These are phyloP conservation scores for Plicaturopsis crispa DNA, from an alignment of 768 basidiomycete genomes.

Conservation along the genomic window DNA sequence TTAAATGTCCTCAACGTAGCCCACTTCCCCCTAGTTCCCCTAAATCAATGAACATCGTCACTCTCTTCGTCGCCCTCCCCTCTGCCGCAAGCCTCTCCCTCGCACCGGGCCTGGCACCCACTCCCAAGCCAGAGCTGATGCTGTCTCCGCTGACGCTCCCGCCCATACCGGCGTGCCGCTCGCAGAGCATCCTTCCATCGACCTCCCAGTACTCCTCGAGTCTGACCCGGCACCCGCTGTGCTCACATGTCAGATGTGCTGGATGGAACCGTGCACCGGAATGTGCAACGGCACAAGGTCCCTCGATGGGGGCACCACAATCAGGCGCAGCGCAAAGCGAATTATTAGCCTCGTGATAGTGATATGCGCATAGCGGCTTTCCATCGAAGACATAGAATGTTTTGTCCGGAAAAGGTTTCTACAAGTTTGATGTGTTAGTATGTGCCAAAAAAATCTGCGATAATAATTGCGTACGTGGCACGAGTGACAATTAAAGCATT, in stretches of 20 bases:
- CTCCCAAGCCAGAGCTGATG: too few species aligned
- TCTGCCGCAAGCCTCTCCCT: conserved; percentile 24
- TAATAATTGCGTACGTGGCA: conserved; percentile 53
- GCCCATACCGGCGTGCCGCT: conserved; percentile 53
- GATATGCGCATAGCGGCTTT: conserved; percentile 85
- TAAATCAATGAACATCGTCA: conserved; percentile 78
- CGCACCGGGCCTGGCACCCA: too few species aligned
- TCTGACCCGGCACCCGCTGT: conserved; percentile 48
- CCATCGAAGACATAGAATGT: conserved; percentile 89
- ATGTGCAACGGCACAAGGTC: conserved; percentile 85
- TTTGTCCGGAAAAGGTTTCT: conserved; percentile 89
- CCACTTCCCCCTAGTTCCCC: conserved; percentile 19
- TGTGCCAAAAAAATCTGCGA: conserved; percentile 3
- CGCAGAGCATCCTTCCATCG: conserved; percentile 80
- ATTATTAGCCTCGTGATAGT: conserved; percentile 89
- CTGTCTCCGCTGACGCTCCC: conserved; percentile 14
- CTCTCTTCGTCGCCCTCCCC: conserved; percentile 61
- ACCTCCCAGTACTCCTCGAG: conserved; percentile 88
- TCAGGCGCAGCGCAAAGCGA: conserved; percentile 74
- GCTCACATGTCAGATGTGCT: conserved; percentile 82
- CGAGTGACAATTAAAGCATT: conserved; percentile 82
- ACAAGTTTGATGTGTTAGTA: conserved; percentile 2
- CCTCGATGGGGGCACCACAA: conserved; percentile 89
- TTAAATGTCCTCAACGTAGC: conserved; percentile 8
- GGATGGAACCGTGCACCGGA: conserved; percentile 79